A percentile compares a stretch with the other conserved stretches of the same genome.
phyloP scores from a whole-genome alignment of 2,329 filamentous ascomycete species.

The Lachnellula subtilissima region DNA sequence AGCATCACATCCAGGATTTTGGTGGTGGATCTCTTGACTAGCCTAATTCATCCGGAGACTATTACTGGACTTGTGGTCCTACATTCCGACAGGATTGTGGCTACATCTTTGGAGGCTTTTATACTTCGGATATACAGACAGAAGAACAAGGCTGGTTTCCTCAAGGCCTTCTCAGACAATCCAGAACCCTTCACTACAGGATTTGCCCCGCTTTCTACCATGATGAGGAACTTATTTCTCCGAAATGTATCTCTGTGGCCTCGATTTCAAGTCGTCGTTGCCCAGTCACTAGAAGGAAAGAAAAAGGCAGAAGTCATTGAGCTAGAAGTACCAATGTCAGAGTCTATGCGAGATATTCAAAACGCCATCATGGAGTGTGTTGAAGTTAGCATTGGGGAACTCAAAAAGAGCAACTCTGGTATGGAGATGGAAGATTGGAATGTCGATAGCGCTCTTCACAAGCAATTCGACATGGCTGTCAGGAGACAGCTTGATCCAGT shows the following conservation, averaged over 20 bases:
- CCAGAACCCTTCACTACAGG: conserved; percentile 86
- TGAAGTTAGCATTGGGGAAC: conserved; percentile 86
- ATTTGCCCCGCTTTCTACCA: conserved; percentile 80
- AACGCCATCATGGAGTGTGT: conserved; percentile 94
- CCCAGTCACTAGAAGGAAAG: conserved; percentile 82
- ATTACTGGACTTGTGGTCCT: conserved; percentile 84
- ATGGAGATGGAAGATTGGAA: conserved; percentile 98
- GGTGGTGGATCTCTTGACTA: conserved; percentile 88
- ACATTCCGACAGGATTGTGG: conserved; percentile 80
- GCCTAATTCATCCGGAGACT: conserved; percentile 72
- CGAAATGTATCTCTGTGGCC: conserved; percentile 88
- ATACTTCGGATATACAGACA: conserved; percentile 91
- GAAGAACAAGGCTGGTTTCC: conserved; percentile 87
- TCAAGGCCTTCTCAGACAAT: conserved; percentile 93
- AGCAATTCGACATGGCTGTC: conserved; percentile 86
- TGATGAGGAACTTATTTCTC: conserved; percentile 90
- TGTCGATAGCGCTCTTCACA: conserved; percentile 84
- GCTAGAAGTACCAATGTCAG: conserved; percentile 92
- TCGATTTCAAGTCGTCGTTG: conserved; percentile 86
- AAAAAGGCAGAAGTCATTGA: conserved; percentile 96
- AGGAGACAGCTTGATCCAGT: conserved; percentile 89
- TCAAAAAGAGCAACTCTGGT: conserved; percentile 85
- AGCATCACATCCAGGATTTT: conserved; percentile 94
- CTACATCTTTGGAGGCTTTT: conserved; percentile 89
- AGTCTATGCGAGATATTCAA: conserved; percentile 88